Conservation (phyloP, 306 rosid genomes). For the Trichosanthes cucumerina region DNA sequence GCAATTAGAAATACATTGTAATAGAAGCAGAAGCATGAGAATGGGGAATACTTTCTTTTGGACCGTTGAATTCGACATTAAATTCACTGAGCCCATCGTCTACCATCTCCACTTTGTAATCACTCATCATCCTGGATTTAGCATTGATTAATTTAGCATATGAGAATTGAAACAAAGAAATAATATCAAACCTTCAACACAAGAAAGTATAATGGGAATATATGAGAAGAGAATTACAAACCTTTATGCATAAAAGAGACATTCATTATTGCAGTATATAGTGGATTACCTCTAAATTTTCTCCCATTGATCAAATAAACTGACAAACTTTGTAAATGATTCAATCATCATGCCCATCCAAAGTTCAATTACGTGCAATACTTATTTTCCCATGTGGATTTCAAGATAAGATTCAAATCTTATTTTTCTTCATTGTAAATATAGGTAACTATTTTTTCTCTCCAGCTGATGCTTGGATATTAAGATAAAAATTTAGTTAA, state of each 20-base stretch:
- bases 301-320: background rate
- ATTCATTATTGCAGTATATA: background rate
- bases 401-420: background rate
- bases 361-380: background rate
- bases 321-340: background rate
- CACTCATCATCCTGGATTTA: slow-evolving; percentile 94
- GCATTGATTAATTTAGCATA: background rate
- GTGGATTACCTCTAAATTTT: background rate
- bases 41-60: slow-evolving; percentile 76
- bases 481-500: background rate
- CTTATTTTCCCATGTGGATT: background rate
- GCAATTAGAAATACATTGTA: background rate
- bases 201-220: background rate
- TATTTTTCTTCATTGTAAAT: background rate
- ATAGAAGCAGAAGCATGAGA: background rate
- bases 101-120: slow-evolving; percentile 91
- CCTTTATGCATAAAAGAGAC: background rate
- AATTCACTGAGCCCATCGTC: slow-evolving; percentile 90
- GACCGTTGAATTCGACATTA: slow-evolving; percentile 94
- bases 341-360: background rate
- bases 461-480: background rate
- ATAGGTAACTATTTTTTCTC: background rate
- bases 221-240: background rate
- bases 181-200: background rate
- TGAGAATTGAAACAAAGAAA: slow-evolving; percentile 11